phyloP scores from a whole-genome alignment of 2,329 filamentous ascomycete species.

The Tolypocladium ovalisporum region DNA sequence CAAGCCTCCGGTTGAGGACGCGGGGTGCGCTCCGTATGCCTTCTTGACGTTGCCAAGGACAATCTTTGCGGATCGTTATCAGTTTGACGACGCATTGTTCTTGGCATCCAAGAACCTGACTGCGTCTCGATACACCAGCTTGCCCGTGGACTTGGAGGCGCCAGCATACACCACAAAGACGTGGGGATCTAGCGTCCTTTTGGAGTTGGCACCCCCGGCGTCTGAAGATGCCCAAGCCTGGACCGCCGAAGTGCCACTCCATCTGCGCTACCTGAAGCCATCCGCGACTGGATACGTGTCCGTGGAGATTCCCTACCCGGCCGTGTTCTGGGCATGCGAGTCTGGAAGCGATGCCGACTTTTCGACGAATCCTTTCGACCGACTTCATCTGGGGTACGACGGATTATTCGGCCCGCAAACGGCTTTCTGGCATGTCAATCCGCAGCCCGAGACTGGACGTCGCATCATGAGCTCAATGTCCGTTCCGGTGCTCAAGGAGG shows the following conservation, averaged over 20 bases:
- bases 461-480: conserved; percentile 42
- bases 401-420: conserved; percentile 65
- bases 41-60: conserved; percentile 73
- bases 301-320: conserved; percentile 64
- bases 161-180: conserved; percentile 65
- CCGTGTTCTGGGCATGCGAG: conserved; percentile 83
- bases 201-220: conserved; percentile 56
- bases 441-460: conserved; percentile 24
- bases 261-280: conserved; percentile 71
- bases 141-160: conserved; percentile 81
- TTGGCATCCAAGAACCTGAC: conserved; percentile 69
- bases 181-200: conserved; percentile 72
- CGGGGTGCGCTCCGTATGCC: conserved; percentile 62
- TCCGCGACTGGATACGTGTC: conserved; percentile 40
- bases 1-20: conserved; percentile 37
- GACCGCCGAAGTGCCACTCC: conserved; percentile 66
- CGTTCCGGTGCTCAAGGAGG: conserved; percentile 55
- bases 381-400: conserved; percentile 77
- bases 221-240: conserved; percentile 32
- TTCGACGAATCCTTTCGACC: conserved; percentile 72
- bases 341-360: conserved; percentile 57
- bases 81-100: conserved; percentile 67
- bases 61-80: conserved; percentile 82
- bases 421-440: conserved; percentile 70
- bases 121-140: conserved; percentile 54